phyloP scores from a whole-genome alignment of 768 basidiomycete genomes.

The Porphyrellus cyaneotinctus region DNA sequence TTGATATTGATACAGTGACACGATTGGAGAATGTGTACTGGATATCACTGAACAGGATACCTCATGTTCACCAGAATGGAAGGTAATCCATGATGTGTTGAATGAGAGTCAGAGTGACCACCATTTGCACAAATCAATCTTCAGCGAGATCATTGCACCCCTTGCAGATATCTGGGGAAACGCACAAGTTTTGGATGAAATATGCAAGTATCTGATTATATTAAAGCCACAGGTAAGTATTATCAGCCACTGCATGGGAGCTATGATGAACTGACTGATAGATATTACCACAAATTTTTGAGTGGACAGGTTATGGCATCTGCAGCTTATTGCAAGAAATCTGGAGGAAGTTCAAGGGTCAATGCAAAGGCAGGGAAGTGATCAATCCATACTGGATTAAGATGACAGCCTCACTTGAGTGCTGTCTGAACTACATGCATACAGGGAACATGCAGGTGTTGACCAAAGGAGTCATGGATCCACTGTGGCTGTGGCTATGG shows the following conservation, averaged over 20 bases:
- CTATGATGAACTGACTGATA: background rate
- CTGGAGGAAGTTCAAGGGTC: background rate
- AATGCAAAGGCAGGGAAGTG: no score
- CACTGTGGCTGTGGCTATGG: no score
- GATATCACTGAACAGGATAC: background rate
- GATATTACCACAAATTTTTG: background rate
- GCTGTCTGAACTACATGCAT: no score
- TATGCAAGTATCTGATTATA: background rate
- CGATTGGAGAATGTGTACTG: background rate
- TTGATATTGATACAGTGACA: background rate
- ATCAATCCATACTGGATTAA: no score
- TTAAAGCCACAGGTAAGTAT: background rate
- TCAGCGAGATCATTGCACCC: background rate
- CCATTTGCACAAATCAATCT: background rate
- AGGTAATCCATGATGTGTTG: no score
- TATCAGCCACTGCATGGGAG: background rate
- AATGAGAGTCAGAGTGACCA: background rate
- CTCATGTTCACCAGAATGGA: background rate
- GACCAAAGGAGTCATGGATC: no score
- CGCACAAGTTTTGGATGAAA: background rate
- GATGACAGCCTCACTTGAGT: no score
- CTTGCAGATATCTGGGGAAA: background rate
- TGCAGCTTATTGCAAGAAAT: background rate
- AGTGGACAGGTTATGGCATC: background rate
- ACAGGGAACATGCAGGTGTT: no score